Evolutionary conservation across 177 flowering plant species (phyloP).

Genomic region (Vitis hybrid): DNA sequence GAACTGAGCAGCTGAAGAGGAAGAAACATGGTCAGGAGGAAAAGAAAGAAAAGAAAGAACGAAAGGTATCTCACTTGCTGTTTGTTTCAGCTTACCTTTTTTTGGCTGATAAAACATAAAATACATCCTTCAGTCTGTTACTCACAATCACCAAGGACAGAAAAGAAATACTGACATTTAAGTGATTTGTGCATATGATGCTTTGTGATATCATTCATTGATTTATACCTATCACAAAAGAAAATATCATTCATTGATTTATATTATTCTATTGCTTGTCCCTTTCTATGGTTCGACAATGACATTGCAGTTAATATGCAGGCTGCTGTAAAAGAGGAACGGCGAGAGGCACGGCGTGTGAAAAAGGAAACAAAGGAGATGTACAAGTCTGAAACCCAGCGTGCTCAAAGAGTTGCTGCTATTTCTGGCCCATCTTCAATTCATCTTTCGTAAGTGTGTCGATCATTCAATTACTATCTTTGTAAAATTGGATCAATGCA

Average conservation of each 20-base stretch:
- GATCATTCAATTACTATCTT: not conserved
- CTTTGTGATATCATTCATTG: not conserved
- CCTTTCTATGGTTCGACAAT: not conserved
- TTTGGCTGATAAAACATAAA: too few species aligned
- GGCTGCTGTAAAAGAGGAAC: conserved; percentile 87
- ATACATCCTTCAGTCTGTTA: too few species aligned
- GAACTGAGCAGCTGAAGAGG: conserved; percentile 37
- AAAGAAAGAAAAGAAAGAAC: conserved; percentile 91
- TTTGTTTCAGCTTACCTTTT: not conserved
- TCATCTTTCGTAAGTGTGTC: conserved; percentile 57
- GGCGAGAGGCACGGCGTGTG: conserved; percentile 73
- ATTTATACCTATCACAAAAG: too few species aligned
- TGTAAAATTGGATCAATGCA: too few species aligned
- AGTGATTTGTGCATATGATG: not conserved
- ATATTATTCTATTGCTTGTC: not conserved
- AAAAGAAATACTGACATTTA: too few species aligned
- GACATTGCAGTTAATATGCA: conserved; percentile 21
- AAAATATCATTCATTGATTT: not conserved
- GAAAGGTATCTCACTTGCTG: conserved; percentile 56
- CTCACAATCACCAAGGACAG: too few species aligned
- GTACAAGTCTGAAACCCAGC: conserved; percentile 66
- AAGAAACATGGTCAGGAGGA: conserved; percentile 65
- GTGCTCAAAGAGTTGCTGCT: conserved; percentile 84
- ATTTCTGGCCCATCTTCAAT: conserved; percentile 67
- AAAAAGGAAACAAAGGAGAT: conserved; percentile 81